Conservation (phyloP, 139 green algal species). For the Eudorina sp. region DNA sequence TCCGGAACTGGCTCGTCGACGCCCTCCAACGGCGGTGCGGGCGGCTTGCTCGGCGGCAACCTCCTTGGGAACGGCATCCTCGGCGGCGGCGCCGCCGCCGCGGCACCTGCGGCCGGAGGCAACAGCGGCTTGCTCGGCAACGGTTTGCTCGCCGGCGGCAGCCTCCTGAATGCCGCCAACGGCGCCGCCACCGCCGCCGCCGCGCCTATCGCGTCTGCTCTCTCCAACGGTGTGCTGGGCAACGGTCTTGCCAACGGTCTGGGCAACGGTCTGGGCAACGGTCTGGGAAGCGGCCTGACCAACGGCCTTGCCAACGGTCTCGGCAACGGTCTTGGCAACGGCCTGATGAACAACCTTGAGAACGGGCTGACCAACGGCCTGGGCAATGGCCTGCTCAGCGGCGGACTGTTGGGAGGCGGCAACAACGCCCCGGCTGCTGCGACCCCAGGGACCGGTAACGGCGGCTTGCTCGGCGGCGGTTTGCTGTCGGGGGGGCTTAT, state of each 20-base stretch:
- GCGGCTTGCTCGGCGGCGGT: constrained; percentile 7
- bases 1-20: not conserved
- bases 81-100: not conserved
- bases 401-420: not conserved
- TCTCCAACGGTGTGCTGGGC: constrained; percentile 8
- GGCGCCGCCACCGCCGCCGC: not conserved
- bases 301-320: not conserved
- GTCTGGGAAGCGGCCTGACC: not conserved
- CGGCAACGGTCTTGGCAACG: no score
- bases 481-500: not conserved
- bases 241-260: not conserved
- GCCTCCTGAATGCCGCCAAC: not conserved
- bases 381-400: not conserved
- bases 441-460: not conserved
- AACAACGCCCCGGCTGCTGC: not conserved
- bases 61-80: not conserved
- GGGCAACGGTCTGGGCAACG: not conserved
- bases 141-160: not conserved
- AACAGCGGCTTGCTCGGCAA: not conserved
- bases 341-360: no score
- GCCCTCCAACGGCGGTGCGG: not conserved
- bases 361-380: not conserved
- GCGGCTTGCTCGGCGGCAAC: not conserved
- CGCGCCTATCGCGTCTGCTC: not conserved
- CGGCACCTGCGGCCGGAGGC: no score